phyloP scores from a whole-genome alignment of 1,284 basidiomycete genomes.

The Ustilago curta region DNA sequence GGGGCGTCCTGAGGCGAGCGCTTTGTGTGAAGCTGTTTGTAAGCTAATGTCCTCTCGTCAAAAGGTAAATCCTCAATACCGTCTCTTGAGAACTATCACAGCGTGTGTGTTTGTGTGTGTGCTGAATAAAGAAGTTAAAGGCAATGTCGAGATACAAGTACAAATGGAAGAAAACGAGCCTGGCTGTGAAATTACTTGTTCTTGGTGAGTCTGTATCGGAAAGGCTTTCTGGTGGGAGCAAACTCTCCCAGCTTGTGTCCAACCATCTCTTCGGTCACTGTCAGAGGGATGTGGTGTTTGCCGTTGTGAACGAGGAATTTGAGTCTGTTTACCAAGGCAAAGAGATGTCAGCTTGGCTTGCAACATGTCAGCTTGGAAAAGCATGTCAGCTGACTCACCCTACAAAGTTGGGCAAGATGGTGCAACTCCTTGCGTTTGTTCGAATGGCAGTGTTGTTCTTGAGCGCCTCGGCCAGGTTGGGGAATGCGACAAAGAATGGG shows the following conservation, averaged over 20 bases:
- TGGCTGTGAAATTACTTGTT: conserved; percentile 45
- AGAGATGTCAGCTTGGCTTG: not conserved
- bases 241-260: conserved; percentile 98
- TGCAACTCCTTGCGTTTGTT: conserved; percentile 89
- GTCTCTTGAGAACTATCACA: not conserved
- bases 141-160: conserved; percentile 42
- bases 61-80: no score
- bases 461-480: conserved; percentile 85
- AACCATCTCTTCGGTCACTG: conserved; percentile 95
- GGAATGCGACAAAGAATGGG: conserved; percentile 94
- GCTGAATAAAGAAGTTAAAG: not conserved
- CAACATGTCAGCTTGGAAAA: no score
- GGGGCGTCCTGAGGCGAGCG: conserved; percentile 6
- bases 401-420: conserved; percentile 79
- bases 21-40: no score
- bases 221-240: conserved; percentile 80
- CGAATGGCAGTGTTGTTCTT: conserved; percentile 86
- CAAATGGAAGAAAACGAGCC: conserved; percentile 10
- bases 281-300: conserved; percentile 86
- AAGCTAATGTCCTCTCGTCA: no score
- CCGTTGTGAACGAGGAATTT: conserved; percentile 95
- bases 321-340: conserved; percentile 69
- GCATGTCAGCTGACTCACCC: conserved; percentile 50
- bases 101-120: not conserved
- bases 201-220: conserved; percentile 67